Evolutionary conservation across 768 basidiomycete species (phyloP), one percentile per base, ranked within the genome.

Genomic region (Mycena polygramma): DNA sequence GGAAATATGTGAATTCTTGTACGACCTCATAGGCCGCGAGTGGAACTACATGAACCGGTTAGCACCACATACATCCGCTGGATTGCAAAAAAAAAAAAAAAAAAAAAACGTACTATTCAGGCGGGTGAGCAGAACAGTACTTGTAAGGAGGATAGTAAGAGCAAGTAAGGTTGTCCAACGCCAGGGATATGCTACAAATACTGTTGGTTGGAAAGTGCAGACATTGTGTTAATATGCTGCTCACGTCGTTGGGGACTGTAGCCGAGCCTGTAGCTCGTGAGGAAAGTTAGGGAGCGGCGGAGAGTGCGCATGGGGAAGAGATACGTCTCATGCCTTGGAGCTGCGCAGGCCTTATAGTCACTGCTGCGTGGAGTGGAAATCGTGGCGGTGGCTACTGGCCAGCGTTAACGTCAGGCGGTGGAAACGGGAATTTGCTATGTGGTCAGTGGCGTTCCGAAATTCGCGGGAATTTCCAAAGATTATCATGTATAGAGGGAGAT

Each of bases 111-210:
- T 51, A 69, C 68, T 41, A 43, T 69, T 69, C 9, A 69, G 13
- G 30, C 35, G 14, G 17, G 53, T 20, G 37, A 69, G 61, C 26
- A 69, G 37, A 35, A 19, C 26, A 3, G 62, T 22, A 36, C 41
- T 22, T 7, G 51, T 11, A 2, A 69, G 3, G 35, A 69, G 43
- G 10, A 35, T 45, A 19, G 26, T 30, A 20, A 63, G 13, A 15
- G 51, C 68, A 48, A 69, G 10, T 15, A 62, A 62, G 11, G 68
- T 69, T 15, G 68, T 69, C 68, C 68, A 69, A 10, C 53, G 53
- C 60, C 68, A 62, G 7, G 68, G 60, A 30, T 69, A 69, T 20
- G 61, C 68, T 69, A 45, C 20, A 36, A 46, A 10, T 30, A 49
- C 3, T 36, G 8, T 14, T 14, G 4, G 13, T 17, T 36, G 19